Evolutionary conservation across 1,284 basidiomycete genomes (phyloP).

Genomic region (Cryptococcus sp.): DNA sequence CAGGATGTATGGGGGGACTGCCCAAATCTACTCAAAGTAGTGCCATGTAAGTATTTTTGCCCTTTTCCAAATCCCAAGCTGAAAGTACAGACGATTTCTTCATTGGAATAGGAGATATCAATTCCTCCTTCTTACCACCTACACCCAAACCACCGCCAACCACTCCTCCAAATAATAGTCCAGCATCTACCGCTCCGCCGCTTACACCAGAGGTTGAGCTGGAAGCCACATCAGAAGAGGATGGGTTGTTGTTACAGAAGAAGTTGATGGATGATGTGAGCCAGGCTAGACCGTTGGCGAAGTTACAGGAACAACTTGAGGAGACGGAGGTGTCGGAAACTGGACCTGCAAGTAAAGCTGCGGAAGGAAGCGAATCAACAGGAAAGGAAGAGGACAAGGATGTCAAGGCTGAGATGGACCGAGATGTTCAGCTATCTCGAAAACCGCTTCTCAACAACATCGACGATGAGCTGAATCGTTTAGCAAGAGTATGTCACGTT

Average conservation of each 20-base stretch:
- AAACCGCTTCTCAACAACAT: slow-evolving; percentile 73
- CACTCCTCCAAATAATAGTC: neutral
- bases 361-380: neutral
- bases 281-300: slow-evolving; percentile 79
- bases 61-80: too few relatives aligned
- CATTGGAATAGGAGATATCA: slow-evolving; percentile 97
- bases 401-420: neutral
- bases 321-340: slow-evolving; percentile 1
- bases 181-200: neutral
- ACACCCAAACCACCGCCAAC: slow-evolving; percentile 10
- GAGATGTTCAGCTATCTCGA: slow-evolving; percentile 5
- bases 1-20: slow-evolving; percentile 92
- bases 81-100: slow-evolving; percentile 80
- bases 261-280: slow-evolving; percentile 75
- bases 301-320: slow-evolving; percentile 74
- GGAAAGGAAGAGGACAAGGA: neutral
- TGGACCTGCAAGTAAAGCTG: slow-evolving; percentile 1
- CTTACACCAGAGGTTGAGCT: slow-evolving; percentile 6
- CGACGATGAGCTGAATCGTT: slow-evolving; percentile 75
- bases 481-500: slow-evolving; percentile 47
- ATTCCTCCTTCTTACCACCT: slow-evolving; percentile 71
- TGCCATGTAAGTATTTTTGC: slow-evolving; percentile 90
- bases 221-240: slow-evolving; percentile 20
- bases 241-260: slow-evolving; percentile 48
- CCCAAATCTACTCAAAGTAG: slow-evolving; percentile 92